Percentiles rank a stretch among this genome's conserved stretches.
phyloP scores from a whole-genome alignment of 2,329 filamentous ascomycete species.

The Penicillium sp. region DNA sequence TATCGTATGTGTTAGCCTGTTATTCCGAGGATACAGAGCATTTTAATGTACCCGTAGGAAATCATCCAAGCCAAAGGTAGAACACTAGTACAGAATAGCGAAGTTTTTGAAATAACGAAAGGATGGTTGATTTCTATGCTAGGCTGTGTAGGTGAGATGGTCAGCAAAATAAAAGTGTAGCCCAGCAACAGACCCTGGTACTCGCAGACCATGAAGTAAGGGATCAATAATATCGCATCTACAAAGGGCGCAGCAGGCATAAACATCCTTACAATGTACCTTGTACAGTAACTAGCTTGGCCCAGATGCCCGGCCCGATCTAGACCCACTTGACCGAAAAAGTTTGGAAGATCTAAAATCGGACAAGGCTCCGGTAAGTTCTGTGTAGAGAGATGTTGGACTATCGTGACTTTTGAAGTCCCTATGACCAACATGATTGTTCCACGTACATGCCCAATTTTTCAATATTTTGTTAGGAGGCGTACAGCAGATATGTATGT shows the following conservation, averaged over 20 bases:
- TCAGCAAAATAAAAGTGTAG: neutral
- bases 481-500: neutral
- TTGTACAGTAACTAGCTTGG: neutral
- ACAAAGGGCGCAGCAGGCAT: neutral
- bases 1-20: neutral
- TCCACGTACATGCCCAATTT: neutral
- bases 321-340: conserved; percentile 6
- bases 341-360: neutral
- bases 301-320: conserved; percentile 5
- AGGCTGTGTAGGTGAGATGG: neutral
- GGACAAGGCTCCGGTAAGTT: neutral
- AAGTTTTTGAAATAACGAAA: neutral
- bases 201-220: neutral
- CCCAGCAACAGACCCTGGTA: neutral
- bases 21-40: neutral
- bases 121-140: neutral
- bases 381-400: neutral
- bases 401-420: neutral
- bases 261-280: neutral
- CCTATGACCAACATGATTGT: neutral
- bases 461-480: neutral
- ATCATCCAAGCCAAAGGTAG: neutral
- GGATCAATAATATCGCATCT: neutral
- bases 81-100: neutral
- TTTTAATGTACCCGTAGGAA: neutral